Conservation (phyloP, 2,329 filamentous ascomycete species). For the Trichoderma oligosporum region DNA sequence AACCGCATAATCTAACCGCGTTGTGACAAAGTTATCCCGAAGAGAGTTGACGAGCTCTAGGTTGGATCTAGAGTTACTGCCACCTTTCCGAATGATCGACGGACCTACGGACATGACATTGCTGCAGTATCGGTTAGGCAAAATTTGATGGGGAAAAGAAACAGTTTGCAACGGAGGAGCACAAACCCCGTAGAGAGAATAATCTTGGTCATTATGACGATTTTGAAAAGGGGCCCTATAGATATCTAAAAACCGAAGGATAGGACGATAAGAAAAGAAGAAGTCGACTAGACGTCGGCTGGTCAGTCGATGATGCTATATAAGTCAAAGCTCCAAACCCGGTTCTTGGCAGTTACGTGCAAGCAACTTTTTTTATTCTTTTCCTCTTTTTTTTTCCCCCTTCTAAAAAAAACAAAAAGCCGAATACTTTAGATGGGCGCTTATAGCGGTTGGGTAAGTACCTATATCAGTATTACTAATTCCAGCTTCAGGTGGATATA, state of each 20-base stretch:
- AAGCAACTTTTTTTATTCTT: slow-evolving; percentile 9
- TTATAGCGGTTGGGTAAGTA: slow-evolving; percentile 1
- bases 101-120: slow-evolving; percentile 85
- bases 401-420: no score
- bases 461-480: slow-evolving; percentile 15
- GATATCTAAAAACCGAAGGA: not conserved
- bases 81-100: slow-evolving; percentile 76
- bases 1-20: slow-evolving; percentile 58
- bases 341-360: slow-evolving; percentile 9
- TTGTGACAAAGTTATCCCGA: slow-evolving; percentile 73
- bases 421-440: slow-evolving; percentile 4
- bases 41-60: slow-evolving; percentile 88
- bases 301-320: not conserved
- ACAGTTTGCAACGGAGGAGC: not conserved
- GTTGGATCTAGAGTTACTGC: slow-evolving; percentile 75
- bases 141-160: slow-evolving; percentile 2
- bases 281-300: not conserved
- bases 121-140: slow-evolving; percentile 33
- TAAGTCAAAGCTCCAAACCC: slow-evolving; percentile 2
- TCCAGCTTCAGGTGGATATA: slow-evolving; percentile 8
- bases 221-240: slow-evolving; percentile 1
- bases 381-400: not conserved
- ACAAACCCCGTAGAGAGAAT: slow-evolving; percentile 82
- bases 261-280: not conserved
- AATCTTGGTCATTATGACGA: slow-evolving; percentile 63